Evolutionary conservation across 2,329 filamentous ascomycete species (phyloP).

Genomic region (Drechmeria coniospora): DNA sequence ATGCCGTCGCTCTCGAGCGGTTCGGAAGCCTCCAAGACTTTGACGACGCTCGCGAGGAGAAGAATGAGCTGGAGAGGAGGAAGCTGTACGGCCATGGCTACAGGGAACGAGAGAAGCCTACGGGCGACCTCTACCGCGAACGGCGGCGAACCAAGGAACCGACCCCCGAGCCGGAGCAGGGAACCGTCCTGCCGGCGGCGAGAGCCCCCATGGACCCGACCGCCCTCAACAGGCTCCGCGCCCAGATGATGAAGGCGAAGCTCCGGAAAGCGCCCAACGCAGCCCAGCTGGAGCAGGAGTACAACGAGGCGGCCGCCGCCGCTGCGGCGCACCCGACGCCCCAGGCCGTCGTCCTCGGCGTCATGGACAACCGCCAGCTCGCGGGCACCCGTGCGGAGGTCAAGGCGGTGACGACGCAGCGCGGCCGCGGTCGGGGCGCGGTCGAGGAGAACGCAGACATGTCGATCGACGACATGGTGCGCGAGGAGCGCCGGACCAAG

Average conservation of each 20-base stretch:
- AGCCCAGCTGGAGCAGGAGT: conserved; percentile 65
- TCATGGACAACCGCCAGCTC: conserved; percentile 81
- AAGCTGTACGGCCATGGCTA: conserved; percentile 75
- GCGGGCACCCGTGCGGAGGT: conserved; percentile 61
- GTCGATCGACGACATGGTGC: conserved; percentile 91
- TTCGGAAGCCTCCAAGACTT: conserved; percentile 74
- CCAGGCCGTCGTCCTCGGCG: conserved; percentile 54
- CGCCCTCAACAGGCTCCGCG: conserved; percentile 73
- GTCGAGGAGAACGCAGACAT: conserved; percentile 92
- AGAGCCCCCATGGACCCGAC: conserved; percentile 51
- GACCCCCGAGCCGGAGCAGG: conserved; percentile 30
- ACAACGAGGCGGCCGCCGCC: conserved; percentile 57
- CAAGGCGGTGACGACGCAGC: conserved; percentile 60
- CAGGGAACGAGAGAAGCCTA: conserved; percentile 71
- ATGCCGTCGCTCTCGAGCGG: conserved; percentile 69
- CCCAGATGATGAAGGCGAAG: conserved; percentile 92
- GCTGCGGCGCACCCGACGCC: conserved; percentile 44
- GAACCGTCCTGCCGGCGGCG: conserved; percentile 40
- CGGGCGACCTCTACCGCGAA: conserved; percentile 71
- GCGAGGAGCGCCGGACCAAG: conserved; percentile 77
- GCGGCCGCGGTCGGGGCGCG: conserved; percentile 68
- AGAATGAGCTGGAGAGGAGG: conserved; percentile 73
- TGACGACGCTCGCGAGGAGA: conserved; percentile 85
- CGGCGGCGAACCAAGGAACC: conserved; percentile 38
- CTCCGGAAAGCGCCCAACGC: conserved; percentile 63